Evolutionary conservation across 169 alveolate genomes (phyloP).

Genomic region (Plasmodium blacklocki): DNA sequence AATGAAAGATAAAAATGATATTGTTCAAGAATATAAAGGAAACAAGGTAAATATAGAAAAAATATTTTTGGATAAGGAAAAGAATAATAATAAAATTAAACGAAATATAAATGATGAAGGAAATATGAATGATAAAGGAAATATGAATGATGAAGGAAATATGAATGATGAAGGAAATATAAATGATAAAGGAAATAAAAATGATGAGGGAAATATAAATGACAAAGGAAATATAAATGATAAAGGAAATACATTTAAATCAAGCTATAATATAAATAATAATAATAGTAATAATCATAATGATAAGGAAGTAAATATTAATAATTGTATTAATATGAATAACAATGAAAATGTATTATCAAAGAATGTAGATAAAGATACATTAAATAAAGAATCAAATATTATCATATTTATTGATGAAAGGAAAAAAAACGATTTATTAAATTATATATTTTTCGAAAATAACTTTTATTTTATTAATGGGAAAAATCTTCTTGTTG

Average conservation of each 20-base stretch:
- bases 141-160: too few species aligned
- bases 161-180: too few species aligned
- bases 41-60: not conserved
- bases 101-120: not conserved
- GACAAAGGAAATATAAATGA: too few species aligned
- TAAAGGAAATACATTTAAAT: too few species aligned
- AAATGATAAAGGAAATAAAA: too few species aligned
- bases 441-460: constrained; percentile 39
- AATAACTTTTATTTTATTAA: constrained; percentile 44
- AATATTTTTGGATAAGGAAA: constrained; percentile 7
- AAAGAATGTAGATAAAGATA: not conserved
- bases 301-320: too few species aligned
- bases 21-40: not conserved
- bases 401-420: not conserved
- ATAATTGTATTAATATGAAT: too few species aligned
- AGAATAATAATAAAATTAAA: not conserved
- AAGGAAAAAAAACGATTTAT: constrained; percentile 6
- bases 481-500: constrained; percentile 53
- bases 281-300: too few species aligned
- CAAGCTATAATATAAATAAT: too few species aligned
- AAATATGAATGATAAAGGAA: not conserved
- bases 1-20: not conserved
- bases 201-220: too few species aligned
- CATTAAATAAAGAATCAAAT: constrained; percentile 3
- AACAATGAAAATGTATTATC: too few species aligned